These are phyloP conservation scores for Aspergillus unguis DNA, from an alignment of 2,329 filamentous ascomycete species.

Conservation along the genomic window DNA sequence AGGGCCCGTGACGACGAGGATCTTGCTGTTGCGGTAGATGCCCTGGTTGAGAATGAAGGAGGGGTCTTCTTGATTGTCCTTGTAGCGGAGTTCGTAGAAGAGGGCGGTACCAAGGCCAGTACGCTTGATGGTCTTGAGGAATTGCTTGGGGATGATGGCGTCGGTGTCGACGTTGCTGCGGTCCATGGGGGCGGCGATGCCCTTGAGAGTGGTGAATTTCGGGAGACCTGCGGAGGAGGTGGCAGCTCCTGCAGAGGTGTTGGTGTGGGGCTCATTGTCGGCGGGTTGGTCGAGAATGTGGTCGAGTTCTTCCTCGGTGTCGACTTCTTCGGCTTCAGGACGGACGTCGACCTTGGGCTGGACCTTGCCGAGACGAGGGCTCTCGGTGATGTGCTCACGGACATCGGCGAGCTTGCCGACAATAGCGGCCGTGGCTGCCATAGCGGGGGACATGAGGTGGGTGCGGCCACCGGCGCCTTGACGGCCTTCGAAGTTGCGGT, in stretches of 20 bases:
- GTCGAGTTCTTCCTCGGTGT: slow-evolving; percentile 62
- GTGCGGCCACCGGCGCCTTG: slow-evolving; percentile 90
- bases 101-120: slow-evolving; percentile 85
- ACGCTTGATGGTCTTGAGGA: slow-evolving; percentile 98
- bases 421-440: slow-evolving; percentile 89
- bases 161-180: slow-evolving; percentile 96
- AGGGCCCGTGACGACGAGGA: slow-evolving; percentile 82
- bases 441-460: slow-evolving; percentile 94
- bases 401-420: slow-evolving; percentile 90
- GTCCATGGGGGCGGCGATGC: slow-evolving; percentile 82
- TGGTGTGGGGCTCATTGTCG: slow-evolving; percentile 63
- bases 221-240: slow-evolving; percentile 64
- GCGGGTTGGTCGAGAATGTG: slow-evolving; percentile 60
- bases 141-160: slow-evolving; percentile 98
- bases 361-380: slow-evolving; percentile 46
- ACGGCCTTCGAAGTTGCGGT: slow-evolving; percentile 95
- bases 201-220: slow-evolving; percentile 79
- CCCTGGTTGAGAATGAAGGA: slow-evolving; percentile 88
- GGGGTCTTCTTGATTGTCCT: slow-evolving; percentile 70
- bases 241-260: slow-evolving; percentile 47
- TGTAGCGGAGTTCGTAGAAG: slow-evolving; percentile 81
- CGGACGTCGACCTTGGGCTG: slow-evolving; percentile 60
- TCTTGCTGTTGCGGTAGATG: slow-evolving; percentile 79
- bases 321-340: slow-evolving; percentile 56
- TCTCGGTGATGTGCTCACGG: slow-evolving; percentile 64